Evolutionary conservation across 177 flowering plant genomes (phyloP).

Genomic region (Vitis hybrid): DNA sequence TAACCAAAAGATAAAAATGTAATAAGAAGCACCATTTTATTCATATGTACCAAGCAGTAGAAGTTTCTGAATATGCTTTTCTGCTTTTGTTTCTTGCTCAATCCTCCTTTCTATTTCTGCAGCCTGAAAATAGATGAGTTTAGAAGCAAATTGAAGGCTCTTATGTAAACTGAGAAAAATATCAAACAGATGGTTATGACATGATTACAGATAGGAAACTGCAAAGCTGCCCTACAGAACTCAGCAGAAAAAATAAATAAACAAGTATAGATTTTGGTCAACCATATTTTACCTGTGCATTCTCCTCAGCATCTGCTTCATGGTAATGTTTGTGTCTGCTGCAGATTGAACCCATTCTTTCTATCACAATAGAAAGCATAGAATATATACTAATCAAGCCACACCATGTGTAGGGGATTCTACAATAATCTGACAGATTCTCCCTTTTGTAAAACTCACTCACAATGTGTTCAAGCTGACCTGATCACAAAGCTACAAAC

Average conservation of each 20-base stretch:
- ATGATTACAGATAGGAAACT: too few relatives aligned
- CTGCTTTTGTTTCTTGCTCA: constrained; percentile 91
- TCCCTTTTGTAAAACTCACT: background rate
- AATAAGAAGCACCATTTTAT: background rate
- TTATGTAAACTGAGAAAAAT: background rate
- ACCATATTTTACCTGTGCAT: constrained; percentile 58
- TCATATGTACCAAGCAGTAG: constrained; percentile 71
- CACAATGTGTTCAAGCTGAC: background rate
- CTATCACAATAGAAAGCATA: constrained; percentile 50
- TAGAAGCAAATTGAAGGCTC: constrained; percentile 3
- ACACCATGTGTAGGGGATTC: constrained; percentile 1
- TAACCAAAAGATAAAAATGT: background rate
- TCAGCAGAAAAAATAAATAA: background rate
- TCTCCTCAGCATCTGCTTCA: constrained; percentile 74
- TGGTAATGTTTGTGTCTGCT: constrained; percentile 58
- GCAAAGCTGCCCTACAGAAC: background rate
- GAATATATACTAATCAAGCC: constrained; percentile 30
- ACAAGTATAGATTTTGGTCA: background rate
- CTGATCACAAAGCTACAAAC: constrained; percentile 1
- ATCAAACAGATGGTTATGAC: background rate
- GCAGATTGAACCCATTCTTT: constrained; percentile 89
- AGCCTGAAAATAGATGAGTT: constrained; percentile 46
- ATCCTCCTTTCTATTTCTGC: constrained; percentile 93
- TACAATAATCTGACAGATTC: background rate
- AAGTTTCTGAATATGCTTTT: constrained; percentile 91